These are phyloP conservation scores for Patellifolia procumbens DNA, from an alignment of 179 eudicot species.

Conservation along the genomic window DNA sequence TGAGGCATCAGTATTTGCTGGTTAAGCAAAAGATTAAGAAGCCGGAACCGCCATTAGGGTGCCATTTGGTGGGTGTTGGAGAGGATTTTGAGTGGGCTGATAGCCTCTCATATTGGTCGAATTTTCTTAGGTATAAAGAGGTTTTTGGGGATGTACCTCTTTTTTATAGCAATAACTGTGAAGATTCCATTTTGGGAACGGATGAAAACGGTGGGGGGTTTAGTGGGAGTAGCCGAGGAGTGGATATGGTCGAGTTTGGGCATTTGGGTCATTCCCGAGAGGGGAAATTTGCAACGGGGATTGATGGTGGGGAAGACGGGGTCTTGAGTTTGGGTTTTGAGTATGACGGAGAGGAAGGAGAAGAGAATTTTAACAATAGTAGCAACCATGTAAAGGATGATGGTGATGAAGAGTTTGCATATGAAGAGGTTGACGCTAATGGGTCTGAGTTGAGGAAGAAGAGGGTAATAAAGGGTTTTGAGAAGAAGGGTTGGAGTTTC, in stretches of 20 bases:
- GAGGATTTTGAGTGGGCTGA: constrained; percentile 90
- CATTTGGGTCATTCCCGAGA: constrained; percentile 55
- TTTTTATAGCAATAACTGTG: constrained; percentile 39
- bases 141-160: constrained; percentile 85
- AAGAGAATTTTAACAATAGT: constrained; percentile 48
- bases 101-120: constrained; percentile 80
- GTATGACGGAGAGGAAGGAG: constrained; percentile 65
- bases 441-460: constrained; percentile 64
- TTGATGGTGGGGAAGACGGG: constrained; percentile 73
- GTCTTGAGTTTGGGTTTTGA: constrained; percentile 81
- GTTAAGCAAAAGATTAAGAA: constrained; percentile 95
- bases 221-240: constrained; percentile 59
- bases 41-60: constrained; percentile 34
- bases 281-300: constrained; percentile 60
- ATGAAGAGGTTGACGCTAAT: constrained; percentile 71
- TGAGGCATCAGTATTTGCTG: constrained; percentile 91
- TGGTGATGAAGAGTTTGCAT: constrained; percentile 62
- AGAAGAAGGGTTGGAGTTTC: constrained; percentile 69
- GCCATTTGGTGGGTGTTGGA: constrained; percentile 38
- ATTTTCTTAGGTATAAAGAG: constrained; percentile 80
- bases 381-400: constrained; percentile 57
- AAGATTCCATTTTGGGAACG: constrained; percentile 44
- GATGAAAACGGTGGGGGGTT: constrained; percentile 52
- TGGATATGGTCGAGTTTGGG: constrained; percentile 56
- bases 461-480: constrained; percentile 58